Evolutionary conservation across 495 filamentous ascomycete species (phyloP), one percentile per base, ranked within the genome.

Genomic region (Eremomyces bilateralis): DNA sequence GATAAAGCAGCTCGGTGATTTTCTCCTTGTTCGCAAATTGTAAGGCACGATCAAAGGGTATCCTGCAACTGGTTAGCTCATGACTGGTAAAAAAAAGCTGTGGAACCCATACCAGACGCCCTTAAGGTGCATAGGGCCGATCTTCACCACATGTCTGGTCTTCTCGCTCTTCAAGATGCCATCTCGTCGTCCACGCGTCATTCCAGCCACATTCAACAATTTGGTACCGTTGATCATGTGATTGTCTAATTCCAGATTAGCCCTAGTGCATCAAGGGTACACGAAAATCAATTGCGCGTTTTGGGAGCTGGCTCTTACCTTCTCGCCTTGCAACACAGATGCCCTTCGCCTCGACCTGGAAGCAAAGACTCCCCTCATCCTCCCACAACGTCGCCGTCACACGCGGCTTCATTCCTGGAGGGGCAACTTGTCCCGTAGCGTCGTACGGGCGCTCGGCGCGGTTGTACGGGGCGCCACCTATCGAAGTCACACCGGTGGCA

Each of bases 1-100:
- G 88, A 57, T 97, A 97, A 37, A 97, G 53, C 10, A 80, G 56
- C 53, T 97, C 85, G 0, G 90, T 95, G 43, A 97, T 97, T 58
- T 95, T 94, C 56, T 97, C 88, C 64, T 93, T 94, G 60, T 97
- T 97, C 25, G 88, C 90, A 49, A 97, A 97, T 43, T 97, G 88
- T 28, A 97, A 59, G 1, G 88, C 88, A 35, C 90, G 71, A 39
- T 95, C 90, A 44, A 90, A 97, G 5, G 88, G 88, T 49, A 97
- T 97, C 85, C 85, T 94, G 44, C 36, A 31, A 46, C 33, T 51
- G 40, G 29, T 30, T 11, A n/a, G 29, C 44, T 13, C 28, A 18
- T 10, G 30, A 37, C 32, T 17, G 15, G 12, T 35, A 31, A 34
- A 37, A 5, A 4, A 20, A 8, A 8, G 16, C 15, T 38, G 4